phyloP scores from a whole-genome alignment of 176 grass and related monocot genomes.

The Cenchrus americanus region DNA sequence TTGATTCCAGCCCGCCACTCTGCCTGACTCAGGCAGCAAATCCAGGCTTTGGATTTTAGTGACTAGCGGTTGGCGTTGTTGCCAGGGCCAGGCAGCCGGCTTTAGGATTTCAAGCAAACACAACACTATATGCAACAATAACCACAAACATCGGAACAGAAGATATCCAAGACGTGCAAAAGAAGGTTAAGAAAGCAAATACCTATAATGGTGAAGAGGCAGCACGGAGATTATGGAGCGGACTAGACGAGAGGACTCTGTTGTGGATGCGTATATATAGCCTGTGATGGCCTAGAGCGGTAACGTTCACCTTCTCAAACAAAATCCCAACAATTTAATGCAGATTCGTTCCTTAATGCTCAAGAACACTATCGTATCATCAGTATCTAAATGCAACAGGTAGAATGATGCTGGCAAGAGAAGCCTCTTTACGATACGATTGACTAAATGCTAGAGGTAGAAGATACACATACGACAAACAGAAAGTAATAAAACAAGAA shows the following conservation, averaged over 20 bases:
- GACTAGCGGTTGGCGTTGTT: not conserved
- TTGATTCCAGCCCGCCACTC: not conserved
- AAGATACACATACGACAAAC: not conserved
- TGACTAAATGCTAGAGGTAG: constrained; percentile 3
- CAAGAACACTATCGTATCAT: not conserved
- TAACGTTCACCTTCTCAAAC: constrained; percentile 19
- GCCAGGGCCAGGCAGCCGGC: not conserved
- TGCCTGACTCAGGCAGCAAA: not conserved
- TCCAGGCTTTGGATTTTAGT: not conserved
- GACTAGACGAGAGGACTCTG: not conserved
- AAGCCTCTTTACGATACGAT: not conserved
- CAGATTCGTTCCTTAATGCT: constrained; percentile 7
- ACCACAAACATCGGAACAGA: not conserved
- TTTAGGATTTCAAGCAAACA: not conserved
- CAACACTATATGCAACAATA: not conserved
- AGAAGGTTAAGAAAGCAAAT: constrained; percentile 10
- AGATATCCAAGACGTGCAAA: constrained; percentile 1
- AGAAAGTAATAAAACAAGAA: not conserved
- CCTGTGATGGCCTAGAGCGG: not conserved
- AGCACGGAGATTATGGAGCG: not conserved
- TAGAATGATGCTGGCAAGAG: not conserved
- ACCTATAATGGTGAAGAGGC: not conserved
- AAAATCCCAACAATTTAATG: not conserved
- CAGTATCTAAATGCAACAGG: not conserved
- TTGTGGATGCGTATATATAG: constrained; percentile 32